Evolutionary conservation across 139 green algal species (phyloP).

Genomic region (Parachlorella kessleri): DNA sequence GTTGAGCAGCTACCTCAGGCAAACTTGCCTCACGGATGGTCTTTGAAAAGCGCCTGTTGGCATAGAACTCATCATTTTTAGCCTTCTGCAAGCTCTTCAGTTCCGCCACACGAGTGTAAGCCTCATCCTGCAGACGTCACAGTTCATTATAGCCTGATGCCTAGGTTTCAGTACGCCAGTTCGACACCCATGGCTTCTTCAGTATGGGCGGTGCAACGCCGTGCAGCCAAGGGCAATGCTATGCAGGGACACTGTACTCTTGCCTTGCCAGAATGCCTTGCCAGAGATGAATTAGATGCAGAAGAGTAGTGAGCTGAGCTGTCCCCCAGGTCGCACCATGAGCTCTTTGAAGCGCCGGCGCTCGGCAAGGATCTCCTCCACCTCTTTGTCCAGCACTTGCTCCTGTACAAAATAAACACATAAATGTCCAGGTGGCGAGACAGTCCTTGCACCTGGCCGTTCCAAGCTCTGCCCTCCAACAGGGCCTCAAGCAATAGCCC

Average conservation of each 20-base stretch:
- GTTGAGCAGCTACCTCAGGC: background rate
- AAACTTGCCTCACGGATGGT: conserved; percentile 23
- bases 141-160: background rate
- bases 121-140: conserved; percentile 29
- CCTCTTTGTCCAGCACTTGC: conserved; percentile 10
- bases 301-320: too few species aligned
- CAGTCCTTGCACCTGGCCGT: too few species aligned
- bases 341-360: conserved; percentile 32
- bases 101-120: conserved; percentile 23
- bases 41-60: conserved; percentile 37
- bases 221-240: too few species aligned
- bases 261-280: too few species aligned
- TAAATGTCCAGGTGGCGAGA: background rate
- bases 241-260: too few species aligned
- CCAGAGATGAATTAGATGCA: too few species aligned
- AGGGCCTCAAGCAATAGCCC: too few species aligned
- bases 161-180: too few species aligned
- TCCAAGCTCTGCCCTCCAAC: too few species aligned
- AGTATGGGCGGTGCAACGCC: too few species aligned
- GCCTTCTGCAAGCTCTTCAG: conserved; percentile 13
- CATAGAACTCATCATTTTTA: conserved; percentile 44
- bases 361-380: conserved; percentile 43
- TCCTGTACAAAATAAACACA: background rate
- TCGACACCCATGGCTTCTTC: too few species aligned
- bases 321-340: too few species aligned